Percentiles rank a stretch among this genome's conserved stretches.
These are phyloP conservation scores for Exophiala calicioides DNA, from an alignment of 2,329 filamentous ascomycete genomes.

Conservation along the genomic window DNA sequence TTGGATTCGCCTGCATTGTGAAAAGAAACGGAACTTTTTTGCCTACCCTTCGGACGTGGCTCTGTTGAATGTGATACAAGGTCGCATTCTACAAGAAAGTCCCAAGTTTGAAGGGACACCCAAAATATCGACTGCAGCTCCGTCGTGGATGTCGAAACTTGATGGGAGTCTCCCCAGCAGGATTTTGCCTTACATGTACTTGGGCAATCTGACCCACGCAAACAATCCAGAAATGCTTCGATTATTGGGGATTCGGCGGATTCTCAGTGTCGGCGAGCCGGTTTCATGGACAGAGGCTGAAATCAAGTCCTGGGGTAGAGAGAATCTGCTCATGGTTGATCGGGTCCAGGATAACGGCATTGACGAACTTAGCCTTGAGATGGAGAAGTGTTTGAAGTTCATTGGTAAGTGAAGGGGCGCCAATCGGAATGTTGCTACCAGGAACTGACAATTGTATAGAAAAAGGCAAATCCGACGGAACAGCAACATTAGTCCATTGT, in stretches of 20 bases:
- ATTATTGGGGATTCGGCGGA: constrained; percentile 78
- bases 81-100: constrained; percentile 71
- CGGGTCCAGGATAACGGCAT: constrained; percentile 96
- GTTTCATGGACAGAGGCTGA: constrained; percentile 76
- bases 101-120: constrained; percentile 47
- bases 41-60: constrained; percentile 89
- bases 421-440: constrained; percentile 1
- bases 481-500: constrained; percentile 91
- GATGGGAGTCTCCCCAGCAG: constrained; percentile 91
- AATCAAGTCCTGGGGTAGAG: constrained; percentile 69
- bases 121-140: constrained; percentile 48
- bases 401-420: constrained; percentile 67
- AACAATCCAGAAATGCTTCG: constrained; percentile 85
- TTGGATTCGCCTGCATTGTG: constrained; percentile 81
- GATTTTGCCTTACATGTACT: constrained; percentile 90
- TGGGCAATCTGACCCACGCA: constrained; percentile 89
- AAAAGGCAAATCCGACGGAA: constrained; percentile 72
- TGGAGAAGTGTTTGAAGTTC: constrained; percentile 82
- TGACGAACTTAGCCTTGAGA: constrained; percentile 83
- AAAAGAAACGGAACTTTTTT: constrained; percentile 88
- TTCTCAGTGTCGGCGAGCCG: constrained; percentile 89
- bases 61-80: constrained; percentile 74
- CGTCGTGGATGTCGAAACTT: constrained; percentile 77
- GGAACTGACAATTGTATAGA: constrained; percentile 55
- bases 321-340: constrained; percentile 79